phyloP scores from a whole-genome alignment of 164 flowering plant genomes.

The Dillenia suffruticosa region DNA sequence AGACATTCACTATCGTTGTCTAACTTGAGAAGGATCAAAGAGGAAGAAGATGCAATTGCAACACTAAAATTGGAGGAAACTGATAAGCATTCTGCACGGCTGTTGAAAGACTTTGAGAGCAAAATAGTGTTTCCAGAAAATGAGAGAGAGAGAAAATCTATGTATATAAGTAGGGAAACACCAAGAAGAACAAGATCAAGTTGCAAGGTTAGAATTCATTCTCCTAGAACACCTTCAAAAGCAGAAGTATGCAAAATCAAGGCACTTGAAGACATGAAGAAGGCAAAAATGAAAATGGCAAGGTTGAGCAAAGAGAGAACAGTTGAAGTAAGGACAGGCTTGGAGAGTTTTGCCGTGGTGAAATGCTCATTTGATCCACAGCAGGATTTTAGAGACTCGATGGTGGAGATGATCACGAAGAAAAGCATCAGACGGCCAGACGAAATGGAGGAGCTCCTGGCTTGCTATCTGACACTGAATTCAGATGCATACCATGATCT shows the following conservation, averaged over 20 bases:
- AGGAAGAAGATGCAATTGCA: conserved; percentile 14
- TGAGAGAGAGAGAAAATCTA: conserved; percentile 46
- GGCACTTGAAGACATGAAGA: conserved; percentile 66
- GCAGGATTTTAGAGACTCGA: conserved; percentile 79
- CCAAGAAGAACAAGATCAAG: conserved; percentile 27
- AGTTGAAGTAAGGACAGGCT: conserved; percentile 13
- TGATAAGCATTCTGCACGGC: conserved; percentile 9
- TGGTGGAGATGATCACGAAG: conserved; percentile 87
- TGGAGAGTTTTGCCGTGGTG: conserved; percentile 67
- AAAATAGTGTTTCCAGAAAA: conserved; percentile 16
- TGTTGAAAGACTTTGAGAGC: conserved; percentile 21
- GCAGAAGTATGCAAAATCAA: conserved; percentile 52
- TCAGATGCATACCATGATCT: conserved; percentile 69
- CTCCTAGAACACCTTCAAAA: conserved; percentile 53
- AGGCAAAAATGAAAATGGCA: conserved; percentile 33
- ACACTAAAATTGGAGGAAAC: conserved; percentile 5
- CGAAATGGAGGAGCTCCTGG: conserved; percentile 80
- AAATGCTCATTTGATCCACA: conserved; percentile 66
- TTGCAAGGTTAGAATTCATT: conserved; percentile 31
- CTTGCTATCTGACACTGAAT: conserved; percentile 76
- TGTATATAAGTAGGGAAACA: conserved; percentile 25
- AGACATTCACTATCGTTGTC: conserved; percentile 4
- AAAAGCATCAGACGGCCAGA: conserved; percentile 42
- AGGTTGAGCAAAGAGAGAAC: conserved; percentile 10
- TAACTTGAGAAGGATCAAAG: conserved; percentile 5